These are phyloP conservation scores for Xylariaceae sp. DNA, from an alignment of 2,329 filamentous ascomycete genomes.

Conservation along the genomic window DNA sequence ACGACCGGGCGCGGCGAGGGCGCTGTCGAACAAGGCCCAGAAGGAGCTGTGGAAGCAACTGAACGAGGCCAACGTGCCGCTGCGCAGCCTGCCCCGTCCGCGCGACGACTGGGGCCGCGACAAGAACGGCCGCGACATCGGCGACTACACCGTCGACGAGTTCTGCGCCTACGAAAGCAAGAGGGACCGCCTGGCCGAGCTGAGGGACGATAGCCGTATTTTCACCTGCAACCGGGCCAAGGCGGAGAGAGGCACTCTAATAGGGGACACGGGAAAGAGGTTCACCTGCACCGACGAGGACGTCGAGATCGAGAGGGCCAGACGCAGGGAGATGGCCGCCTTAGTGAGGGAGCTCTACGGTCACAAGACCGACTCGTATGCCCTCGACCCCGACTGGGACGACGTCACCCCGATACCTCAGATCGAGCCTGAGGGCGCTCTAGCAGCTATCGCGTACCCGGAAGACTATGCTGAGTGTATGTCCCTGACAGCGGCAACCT, in stretches of 20 bases:
- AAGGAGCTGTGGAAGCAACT: constrained; percentile 62
- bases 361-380: constrained; percentile 54
- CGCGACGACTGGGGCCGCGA: constrained; percentile 53
- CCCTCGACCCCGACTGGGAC: constrained; percentile 75
- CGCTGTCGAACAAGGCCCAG: constrained; percentile 50
- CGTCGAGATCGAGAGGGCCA: constrained; percentile 48
- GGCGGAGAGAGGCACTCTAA: constrained; percentile 23
- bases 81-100: constrained; percentile 45
- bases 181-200: constrained; percentile 45
- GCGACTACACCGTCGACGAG: constrained; percentile 50
- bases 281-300: constrained; percentile 41
- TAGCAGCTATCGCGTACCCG: constrained; percentile 91
- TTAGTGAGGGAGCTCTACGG: constrained; percentile 58
- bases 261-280: constrained; percentile 24
- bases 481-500: constrained; percentile 14
- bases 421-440: constrained; percentile 78
- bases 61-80: constrained; percentile 54
- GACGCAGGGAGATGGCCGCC: constrained; percentile 54
- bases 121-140: constrained; percentile 51
- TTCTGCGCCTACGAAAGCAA: constrained; percentile 47
- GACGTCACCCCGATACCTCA: constrained; percentile 83
- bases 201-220: constrained; percentile 48
- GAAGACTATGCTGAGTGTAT: constrained; percentile 82
- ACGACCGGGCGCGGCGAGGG: constrained; percentile 42
- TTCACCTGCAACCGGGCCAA: constrained; percentile 46